Base-by-base conservation (phyloP, 2,329 filamentous ascomycete species). In the Tolypocladium album region DNA sequence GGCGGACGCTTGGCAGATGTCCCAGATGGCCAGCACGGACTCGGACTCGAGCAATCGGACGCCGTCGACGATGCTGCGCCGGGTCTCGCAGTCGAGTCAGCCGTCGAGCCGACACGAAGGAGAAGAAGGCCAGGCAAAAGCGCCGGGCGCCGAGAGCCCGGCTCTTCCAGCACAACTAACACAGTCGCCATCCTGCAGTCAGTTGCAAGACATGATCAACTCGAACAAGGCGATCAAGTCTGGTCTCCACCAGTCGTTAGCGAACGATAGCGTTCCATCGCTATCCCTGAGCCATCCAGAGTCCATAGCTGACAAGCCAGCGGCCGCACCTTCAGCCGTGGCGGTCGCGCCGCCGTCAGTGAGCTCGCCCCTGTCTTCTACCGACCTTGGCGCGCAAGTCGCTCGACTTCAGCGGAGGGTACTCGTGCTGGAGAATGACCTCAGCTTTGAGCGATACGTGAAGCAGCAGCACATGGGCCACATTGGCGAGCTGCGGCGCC, bases 401-500 rank as follows among this genome's bases (percentile, higher is more conserved):
- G 75, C 81, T 1, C 83, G 85, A 64, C 75, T 94, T 4, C 86
- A 90, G 64, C 82, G 88, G 50, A 87, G 92, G 66, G 82, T 91
- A n/a, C 82, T 91, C 58, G 75, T 92, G 2, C 73, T 94, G 13
- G 85, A 88, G 53, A 94, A 92, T 63, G 89, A 94, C 66, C 78
- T 94, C 52, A 89, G 88, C 64, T 94, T 93, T 67, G 90, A 94
- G 71, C 82, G 88, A 34, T 93, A 91, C 71, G 81, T 93, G 67
- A 93, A 92, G 69, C 85, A 91, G 64, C 90, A 94, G 67, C 90
- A 93, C 70, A 83, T 92, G 64, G 83, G 87, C 2, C 89, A 93
- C 61, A 92, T 94, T 68, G 89, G 89, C 1, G 88, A 90, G 67
- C 75, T 94, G 50, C 87, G 89, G 65, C 81, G 88, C 17, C 86